Base-by-base conservation (phyloP, 257 asterid species). In the Orobanche coerulescens region DNA sequence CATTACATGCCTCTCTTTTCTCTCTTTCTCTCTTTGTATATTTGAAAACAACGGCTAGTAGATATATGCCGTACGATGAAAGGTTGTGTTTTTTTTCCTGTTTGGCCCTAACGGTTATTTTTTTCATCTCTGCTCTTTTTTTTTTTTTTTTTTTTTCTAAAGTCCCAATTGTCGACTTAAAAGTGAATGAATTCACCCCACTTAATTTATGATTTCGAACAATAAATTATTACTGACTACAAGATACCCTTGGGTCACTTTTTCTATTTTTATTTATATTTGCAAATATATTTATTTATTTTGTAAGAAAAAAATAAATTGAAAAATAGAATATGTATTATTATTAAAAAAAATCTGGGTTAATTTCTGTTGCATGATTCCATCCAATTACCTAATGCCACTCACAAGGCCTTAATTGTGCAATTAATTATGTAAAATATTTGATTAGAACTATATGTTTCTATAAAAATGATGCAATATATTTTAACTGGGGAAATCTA, bases 21-120 rank as follows among this genome's bases (percentile, higher is more conserved):
- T 57, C 58, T 54, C 34, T 46, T 58, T 48, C 19, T 42, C 33
- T 53, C 15, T 15, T 10, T 8, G 13, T 58, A 12, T 30, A 33
- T 84, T 87, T 82, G 83, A 82, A 87, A 77, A 22, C 69, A 87
- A 87, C 94, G 91, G 94, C 92, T 87, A 84, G 79, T 87, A 28
- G 60, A 64, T 68, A 39, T 2, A 34, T 48, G 73, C 84, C 86
- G 83, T 79, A 30, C 36, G 77, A 79, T 78, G 61, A 75, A 78
- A 61, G 66, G 86, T 61, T 47, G 66, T 67, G 78, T n/a, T 33
- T 33, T 66, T 70, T 58, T 73, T 67, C 40, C 30, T 24, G 26
- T 68, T 66, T 60, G 49, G 26, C n/a, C 37, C 57, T 16, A 76
- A 79, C 85, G 85, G 85, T 50, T 67, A 31, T 61, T 66, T 64